Conservation (phyloP, 495 filamentous ascomycete genomes). For the Aspergillus affinis region DNA sequence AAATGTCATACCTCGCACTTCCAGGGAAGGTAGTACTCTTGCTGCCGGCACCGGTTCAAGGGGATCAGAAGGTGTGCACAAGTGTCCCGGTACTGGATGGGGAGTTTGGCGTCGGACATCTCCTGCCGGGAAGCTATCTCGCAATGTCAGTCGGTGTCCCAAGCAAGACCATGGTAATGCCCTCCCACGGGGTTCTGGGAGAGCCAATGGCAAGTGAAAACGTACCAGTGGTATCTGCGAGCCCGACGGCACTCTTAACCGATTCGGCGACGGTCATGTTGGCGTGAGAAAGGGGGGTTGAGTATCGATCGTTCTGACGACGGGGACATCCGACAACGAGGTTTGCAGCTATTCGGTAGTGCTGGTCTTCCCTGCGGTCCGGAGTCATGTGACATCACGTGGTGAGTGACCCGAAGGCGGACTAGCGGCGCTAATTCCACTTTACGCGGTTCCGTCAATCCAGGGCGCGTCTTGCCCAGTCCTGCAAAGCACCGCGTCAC, state of each 20-base stretch:
- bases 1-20: constrained; percentile 80
- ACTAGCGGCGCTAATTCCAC: constrained; percentile 30
- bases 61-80: constrained; percentile 94
- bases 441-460: constrained; percentile 27
- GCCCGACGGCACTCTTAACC: constrained; percentile 55
- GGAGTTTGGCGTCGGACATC: constrained; percentile 89
- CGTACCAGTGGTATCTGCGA: constrained; percentile 45
- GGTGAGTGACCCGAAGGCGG: constrained; percentile 16
- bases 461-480: constrained; percentile 22
- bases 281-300: constrained; percentile 17
- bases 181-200: too few species aligned
- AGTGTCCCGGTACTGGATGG: constrained; percentile 87
- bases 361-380: constrained; percentile 32
- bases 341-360: constrained; percentile 32
- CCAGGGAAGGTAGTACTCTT: constrained; percentile 94
- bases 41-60: constrained; percentile 88
- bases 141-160: constrained; percentile 14
- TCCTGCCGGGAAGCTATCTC: constrained; percentile 69
- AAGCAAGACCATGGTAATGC: neutral
- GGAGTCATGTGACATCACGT: constrained; percentile 33
- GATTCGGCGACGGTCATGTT: constrained; percentile 53
- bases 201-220: constrained; percentile 25
- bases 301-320: constrained; percentile 18
- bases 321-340: constrained; percentile 24
- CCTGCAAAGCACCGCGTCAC: constrained; percentile 28